Conservation (phyloP, 139 green algal genomes). For the Picochlorum costavermella region DNA sequence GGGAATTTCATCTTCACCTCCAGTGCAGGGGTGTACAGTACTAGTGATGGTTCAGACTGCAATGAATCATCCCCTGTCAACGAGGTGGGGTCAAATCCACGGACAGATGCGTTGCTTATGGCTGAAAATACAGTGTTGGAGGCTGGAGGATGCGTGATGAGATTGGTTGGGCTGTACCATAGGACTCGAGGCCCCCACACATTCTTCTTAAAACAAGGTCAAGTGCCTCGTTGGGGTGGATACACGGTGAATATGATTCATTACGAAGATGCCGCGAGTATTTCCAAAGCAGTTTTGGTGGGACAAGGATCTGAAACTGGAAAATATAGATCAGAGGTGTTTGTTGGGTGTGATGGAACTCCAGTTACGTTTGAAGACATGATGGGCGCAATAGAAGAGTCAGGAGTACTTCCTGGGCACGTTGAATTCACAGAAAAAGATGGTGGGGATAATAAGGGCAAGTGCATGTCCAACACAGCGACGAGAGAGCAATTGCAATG, state of each 20-base stretch:
- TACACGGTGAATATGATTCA: slow-evolving; percentile 96
- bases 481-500: slow-evolving; percentile 59
- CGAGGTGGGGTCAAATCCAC: slow-evolving; percentile 42
- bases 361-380: slow-evolving; percentile 70
- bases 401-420: slow-evolving; percentile 23
- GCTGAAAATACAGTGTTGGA: slow-evolving; percentile 67
- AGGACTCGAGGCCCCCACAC: slow-evolving; percentile 73
- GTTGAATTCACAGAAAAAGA: slow-evolving; percentile 34
- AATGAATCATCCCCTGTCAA: slow-evolving; percentile 56
- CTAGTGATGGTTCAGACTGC: slow-evolving; percentile 52
- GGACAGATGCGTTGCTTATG: slow-evolving; percentile 65
- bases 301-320: slow-evolving; percentile 6
- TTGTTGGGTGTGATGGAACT: slow-evolving; percentile 62
- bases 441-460: slow-evolving; percentile 36
- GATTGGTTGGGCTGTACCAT: slow-evolving; percentile 92
- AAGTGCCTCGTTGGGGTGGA: slow-evolving; percentile 48
- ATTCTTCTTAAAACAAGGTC: slow-evolving; percentile 70
- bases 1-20: slow-evolving; percentile 88
- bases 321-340: slow-evolving; percentile 39
- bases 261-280: slow-evolving; percentile 89
- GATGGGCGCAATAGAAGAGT: slow-evolving; percentile 35
- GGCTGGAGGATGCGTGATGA: slow-evolving; percentile 76
- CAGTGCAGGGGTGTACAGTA: slow-evolving; percentile 66
- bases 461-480: slow-evolving; percentile 54
- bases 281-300: slow-evolving; percentile 44